phyloP scores from a whole-genome alignment of 176 grass and related monocot species.

The Triticum turgidum region DNA sequence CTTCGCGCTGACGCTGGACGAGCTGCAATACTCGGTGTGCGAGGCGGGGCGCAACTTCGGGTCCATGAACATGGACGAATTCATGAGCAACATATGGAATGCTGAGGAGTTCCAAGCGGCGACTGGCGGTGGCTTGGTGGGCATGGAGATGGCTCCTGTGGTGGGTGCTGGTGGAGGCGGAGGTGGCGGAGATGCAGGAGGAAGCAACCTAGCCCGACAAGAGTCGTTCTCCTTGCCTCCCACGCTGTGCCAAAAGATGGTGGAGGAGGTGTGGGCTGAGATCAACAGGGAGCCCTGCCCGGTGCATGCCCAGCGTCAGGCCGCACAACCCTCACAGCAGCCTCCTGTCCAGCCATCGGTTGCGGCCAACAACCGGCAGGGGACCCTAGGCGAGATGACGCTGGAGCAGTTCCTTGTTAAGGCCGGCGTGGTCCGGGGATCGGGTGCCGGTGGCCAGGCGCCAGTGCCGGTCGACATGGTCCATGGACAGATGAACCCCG shows the following conservation, averaged over 20 bases:
- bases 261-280: conserved; percentile 94
- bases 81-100: conserved; percentile 94
- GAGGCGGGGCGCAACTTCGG: conserved; percentile 80
- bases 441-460: too few species aligned
- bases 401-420: too few species aligned
- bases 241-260: conserved; percentile 71
- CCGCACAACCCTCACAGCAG: neutral
- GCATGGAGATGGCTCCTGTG: neutral
- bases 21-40: conserved; percentile 80
- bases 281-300: conserved; percentile 35
- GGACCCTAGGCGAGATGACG: too few species aligned
- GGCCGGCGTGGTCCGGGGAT: too few species aligned
- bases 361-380: too few species aligned
- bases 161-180: neutral
- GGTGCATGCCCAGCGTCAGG: neutral
- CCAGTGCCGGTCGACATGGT: too few species aligned
- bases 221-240: conserved; percentile 60
- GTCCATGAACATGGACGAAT: conserved; percentile 99
- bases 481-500: too few species aligned
- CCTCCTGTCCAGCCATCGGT: conserved; percentile 25
- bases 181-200: neutral
- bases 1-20: conserved; percentile 71
- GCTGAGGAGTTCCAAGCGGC: conserved; percentile 70
- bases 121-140: neutral
- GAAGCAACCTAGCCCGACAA: conserved; percentile 49